Conservation (phyloP, 2,329 filamentous ascomycete species). For the Exophiala alcalophila region DNA sequence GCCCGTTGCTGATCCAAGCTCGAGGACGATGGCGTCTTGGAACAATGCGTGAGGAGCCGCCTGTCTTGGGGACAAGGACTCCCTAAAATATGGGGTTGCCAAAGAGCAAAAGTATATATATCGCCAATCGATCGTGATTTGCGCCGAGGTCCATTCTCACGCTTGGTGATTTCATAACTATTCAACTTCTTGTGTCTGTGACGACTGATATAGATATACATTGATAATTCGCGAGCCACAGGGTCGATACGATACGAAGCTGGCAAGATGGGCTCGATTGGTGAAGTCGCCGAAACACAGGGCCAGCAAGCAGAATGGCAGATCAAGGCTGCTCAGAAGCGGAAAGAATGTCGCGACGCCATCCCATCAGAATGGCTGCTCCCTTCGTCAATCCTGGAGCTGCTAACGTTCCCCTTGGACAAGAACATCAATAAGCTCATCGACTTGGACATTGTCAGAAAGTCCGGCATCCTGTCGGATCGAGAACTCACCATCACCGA, state of each 20-base stretch:
- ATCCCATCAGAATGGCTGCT: slow-evolving; percentile 35
- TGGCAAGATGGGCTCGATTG: slow-evolving; percentile 14
- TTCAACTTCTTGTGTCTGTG: too few species aligned
- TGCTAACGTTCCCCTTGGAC: slow-evolving; percentile 19
- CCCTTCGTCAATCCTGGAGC: slow-evolving; percentile 14
- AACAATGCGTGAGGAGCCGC: too few species aligned
- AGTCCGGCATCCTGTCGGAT: slow-evolving; percentile 45
- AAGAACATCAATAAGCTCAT: slow-evolving; percentile 26
- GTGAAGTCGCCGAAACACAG: neutral
- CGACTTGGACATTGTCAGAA: slow-evolving; percentile 38
- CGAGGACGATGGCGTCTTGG: too few species aligned
- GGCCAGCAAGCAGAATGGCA: slow-evolving; percentile 14
- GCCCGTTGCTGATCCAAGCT: too few species aligned
- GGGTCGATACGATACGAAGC: neutral
- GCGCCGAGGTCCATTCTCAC: too few species aligned
- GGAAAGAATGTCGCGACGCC: slow-evolving; percentile 12
- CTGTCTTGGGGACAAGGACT: too few species aligned
- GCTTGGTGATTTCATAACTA: too few species aligned
- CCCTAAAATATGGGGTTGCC: too few species aligned
- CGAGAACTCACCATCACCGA: slow-evolving; percentile 50
- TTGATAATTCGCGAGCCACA: too few species aligned
- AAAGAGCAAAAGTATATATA: too few species aligned
- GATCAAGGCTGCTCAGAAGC: slow-evolving; percentile 22
- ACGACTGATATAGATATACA: too few species aligned
- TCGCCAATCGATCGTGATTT: too few species aligned